Conservation (phyloP, 257 asterid species). For the Prunella vulgaris region DNA sequence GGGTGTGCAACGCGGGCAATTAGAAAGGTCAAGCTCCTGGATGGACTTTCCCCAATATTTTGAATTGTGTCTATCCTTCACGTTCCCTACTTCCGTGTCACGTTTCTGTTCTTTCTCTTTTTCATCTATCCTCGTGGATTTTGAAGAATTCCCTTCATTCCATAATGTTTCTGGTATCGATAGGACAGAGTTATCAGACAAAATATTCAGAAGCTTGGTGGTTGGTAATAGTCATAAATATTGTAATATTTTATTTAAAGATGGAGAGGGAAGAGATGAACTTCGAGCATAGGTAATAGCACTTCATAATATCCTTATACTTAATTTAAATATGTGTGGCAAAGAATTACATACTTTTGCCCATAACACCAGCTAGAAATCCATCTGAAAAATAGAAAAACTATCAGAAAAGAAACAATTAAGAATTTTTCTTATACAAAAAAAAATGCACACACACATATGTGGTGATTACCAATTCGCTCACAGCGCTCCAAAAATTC, state of each 20-base stretch:
- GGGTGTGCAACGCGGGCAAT: conserved; percentile 78
- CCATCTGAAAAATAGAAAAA: conserved; percentile 66
- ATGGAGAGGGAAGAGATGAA: neutral
- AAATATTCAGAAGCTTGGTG: neutral
- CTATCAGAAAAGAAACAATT: conserved; percentile 27
- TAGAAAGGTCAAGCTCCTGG: conserved; percentile 93
- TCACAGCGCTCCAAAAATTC: conserved; percentile 89
- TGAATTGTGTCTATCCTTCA: conserved; percentile 63
- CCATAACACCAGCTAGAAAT: conserved; percentile 88
- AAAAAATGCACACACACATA: conserved; percentile 9
- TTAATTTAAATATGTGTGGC: conserved; percentile 9
- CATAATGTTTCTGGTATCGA: conserved; percentile 63
- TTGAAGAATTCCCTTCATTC: conserved; percentile 77
- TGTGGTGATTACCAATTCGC: conserved; percentile 54
- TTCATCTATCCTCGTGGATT: conserved; percentile 55
- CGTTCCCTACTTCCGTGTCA: conserved; percentile 77
- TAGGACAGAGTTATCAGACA: conserved; percentile 27
- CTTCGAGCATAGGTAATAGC: neutral
- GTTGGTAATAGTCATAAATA: neutral
- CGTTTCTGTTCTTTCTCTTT: conserved; percentile 81
- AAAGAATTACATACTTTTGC: conserved; percentile 65
- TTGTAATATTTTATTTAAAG: neutral
- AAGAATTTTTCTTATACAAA: neutral
- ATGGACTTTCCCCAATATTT: conserved; percentile 94
- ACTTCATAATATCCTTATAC: neutral